phyloP scores from a whole-genome alignment of 169 alveolate species.

The Plasmodium gonderi region DNA sequence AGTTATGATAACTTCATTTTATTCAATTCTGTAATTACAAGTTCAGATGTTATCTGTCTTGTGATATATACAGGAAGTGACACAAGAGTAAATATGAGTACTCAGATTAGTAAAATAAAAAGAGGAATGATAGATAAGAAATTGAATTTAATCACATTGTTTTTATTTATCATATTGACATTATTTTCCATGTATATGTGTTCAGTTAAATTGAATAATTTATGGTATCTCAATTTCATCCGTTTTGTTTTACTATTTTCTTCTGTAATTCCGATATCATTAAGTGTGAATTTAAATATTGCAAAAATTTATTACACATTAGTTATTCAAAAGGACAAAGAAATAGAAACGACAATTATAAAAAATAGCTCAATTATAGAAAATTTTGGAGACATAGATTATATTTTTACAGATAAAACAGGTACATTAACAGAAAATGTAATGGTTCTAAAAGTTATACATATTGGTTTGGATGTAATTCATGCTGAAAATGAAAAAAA shows the following conservation, averaged over 20 bases:
- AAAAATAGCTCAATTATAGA: slow-evolving; percentile 91
- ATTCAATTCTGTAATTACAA: slow-evolving; percentile 94
- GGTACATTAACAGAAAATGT: slow-evolving; percentile 99
- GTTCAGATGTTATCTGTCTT: slow-evolving; percentile 92
- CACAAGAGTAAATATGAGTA: slow-evolving; percentile 85
- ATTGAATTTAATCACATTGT: slow-evolving; percentile 90
- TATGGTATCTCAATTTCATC: slow-evolving; percentile 79
- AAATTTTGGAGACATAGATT: slow-evolving; percentile 97
- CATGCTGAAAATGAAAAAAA: slow-evolving; percentile 75
- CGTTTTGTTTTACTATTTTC: slow-evolving; percentile 95
- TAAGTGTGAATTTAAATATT: slow-evolving; percentile 97
- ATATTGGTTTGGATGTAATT: slow-evolving; percentile 83
- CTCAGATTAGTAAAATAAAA: slow-evolving; percentile 90
- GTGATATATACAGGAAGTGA: slow-evolving; percentile 94
- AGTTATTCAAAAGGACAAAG: slow-evolving; percentile 90
- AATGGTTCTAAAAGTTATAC: slow-evolving; percentile 90
- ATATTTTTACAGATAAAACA: slow-evolving; percentile 97
- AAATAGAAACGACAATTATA: slow-evolving; percentile 94
- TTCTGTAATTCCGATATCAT: slow-evolving; percentile 96
- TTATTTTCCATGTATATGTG: slow-evolving; percentile 75
- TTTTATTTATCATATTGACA: slow-evolving; percentile 88
- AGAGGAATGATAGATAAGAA: slow-evolving; percentile 93
- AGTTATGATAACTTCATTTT: slow-evolving; percentile 92
- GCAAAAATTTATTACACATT: slow-evolving; percentile 94
- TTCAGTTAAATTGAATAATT: slow-evolving; percentile 41